Evolutionary conservation across 768 basidiomycete species (phyloP), one percentile per base, ranked within the genome.

Genomic region (Chiua virens): DNA sequence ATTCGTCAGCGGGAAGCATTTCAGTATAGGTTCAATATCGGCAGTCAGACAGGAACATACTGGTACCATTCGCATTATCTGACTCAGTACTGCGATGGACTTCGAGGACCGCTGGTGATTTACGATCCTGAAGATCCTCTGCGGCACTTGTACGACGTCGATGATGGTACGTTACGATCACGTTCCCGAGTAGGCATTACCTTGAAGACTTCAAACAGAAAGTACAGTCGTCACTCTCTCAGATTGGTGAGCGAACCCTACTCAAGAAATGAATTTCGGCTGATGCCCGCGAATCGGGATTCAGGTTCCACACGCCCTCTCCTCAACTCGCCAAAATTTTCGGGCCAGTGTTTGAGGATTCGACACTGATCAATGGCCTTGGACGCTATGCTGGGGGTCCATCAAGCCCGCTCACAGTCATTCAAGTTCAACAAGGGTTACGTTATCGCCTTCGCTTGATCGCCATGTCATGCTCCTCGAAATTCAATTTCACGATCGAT

Each of bases 371-470:
- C 39, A 82, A 82, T 39, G 79, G 79, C 1, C 55, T 60, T 22
- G 79, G 80, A 17, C 74, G 79, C 27, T 74, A 69, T 52, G 15
- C 47, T 8, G 72, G 67, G 8, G 77, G 77, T 2, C 73, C 76
- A 5, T 28, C 44, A 4, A 57, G 68, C 3, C 55, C 66, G 2
- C 69, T 80, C 18, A 56, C 79, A 0, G 71, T 80, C 8, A 65
- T 83, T 49, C 68, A 67, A 21, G 78, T 82, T 13, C 41, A 59
- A 10, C 47, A 45, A 0, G 71, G 72, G 14, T 65, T 58, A 34
- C 71, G 77, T 6, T 82, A 82, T 54, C 74, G 81, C 8, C 75
- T 82, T 63, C 73, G 81, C 10, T 42, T 84, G 7, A 54, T 83
- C 18, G 70, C 71, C 8, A 70, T 79, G 8, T 76, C 79, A 10